phyloP scores from a whole-genome alignment of 163 green algal genomes.

The Chlamydomonas reinhardtii region DNA sequence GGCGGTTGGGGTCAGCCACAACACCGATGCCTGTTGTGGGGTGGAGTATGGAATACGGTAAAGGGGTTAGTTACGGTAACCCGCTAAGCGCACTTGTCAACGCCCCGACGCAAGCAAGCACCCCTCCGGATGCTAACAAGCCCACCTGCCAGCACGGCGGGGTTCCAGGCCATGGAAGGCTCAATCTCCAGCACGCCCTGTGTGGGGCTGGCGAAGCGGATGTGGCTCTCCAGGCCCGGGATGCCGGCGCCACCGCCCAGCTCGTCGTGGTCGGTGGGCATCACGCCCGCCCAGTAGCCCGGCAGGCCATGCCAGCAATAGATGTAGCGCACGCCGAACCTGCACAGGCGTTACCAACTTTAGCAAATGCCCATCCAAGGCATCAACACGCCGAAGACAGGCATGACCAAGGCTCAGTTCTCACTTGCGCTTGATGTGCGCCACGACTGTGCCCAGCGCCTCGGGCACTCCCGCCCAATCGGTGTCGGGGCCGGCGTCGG shows the following conservation, averaged over 20 bases:
- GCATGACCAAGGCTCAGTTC: not conserved
- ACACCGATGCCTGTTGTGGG: constrained; percentile 81
- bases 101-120: no score
- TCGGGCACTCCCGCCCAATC: constrained; percentile 63
- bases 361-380: no score
- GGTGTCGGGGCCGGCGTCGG: constrained; percentile 67
- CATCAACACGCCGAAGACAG: not conserved
- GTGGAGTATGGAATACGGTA: not conserved
- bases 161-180: constrained; percentile 90
- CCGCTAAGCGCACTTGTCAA: no score
- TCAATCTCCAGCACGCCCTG: constrained; percentile 85
- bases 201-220: constrained; percentile 61
- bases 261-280: constrained; percentile 50
- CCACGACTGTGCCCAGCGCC: constrained; percentile 80
- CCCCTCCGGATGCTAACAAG: no score
- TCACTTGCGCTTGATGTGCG: constrained; percentile 69
- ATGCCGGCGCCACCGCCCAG: constrained; percentile 18
- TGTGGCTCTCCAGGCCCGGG: constrained; percentile 7
- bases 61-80: no score
- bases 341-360: no score
- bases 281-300: constrained; percentile 96
- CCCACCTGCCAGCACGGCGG: constrained; percentile 77
- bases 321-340: constrained; percentile 81
- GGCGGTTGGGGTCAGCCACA: constrained; percentile 65
- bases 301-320: constrained; percentile 97